Evolutionary conservation across 176 grass and related monocot genomes (phyloP).

Genomic region (Zizania latifolia): DNA sequence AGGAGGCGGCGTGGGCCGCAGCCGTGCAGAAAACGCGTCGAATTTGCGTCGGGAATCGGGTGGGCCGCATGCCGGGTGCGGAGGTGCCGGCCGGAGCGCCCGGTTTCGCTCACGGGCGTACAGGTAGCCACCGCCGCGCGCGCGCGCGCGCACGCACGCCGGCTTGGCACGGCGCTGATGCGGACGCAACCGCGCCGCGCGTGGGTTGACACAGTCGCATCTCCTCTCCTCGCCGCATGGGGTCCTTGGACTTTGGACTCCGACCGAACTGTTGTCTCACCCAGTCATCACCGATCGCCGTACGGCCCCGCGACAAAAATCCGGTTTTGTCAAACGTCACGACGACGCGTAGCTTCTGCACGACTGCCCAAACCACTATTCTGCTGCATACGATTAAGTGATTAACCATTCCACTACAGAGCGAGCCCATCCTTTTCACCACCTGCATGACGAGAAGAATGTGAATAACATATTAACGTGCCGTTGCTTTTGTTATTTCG

Average conservation of each 20-base stretch:
- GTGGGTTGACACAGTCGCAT: background rate
- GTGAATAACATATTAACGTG: background rate
- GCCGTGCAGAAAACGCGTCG: background rate
- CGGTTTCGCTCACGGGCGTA: background rate
- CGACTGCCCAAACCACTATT: background rate
- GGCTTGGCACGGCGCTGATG: background rate
- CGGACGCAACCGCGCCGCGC: background rate
- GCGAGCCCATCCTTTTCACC: no score
- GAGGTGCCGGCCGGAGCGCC: background rate
- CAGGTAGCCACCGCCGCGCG: no score
- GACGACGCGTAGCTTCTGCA: background rate
- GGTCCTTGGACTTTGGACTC: background rate
- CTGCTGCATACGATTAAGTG: background rate
- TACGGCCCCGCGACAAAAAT: background rate
- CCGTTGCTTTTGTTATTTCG: background rate
- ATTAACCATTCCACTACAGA: no score
- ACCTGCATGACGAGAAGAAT: background rate
- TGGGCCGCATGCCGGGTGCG: background rate
- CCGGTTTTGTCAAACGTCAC: background rate
- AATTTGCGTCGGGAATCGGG: background rate
- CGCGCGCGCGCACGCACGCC: no score
- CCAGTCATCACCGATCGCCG: background rate
- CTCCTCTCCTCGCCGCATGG: no score
- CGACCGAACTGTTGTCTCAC: slow-evolving; percentile 11
- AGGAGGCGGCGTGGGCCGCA: background rate